A percentile compares a stretch with the other conserved stretches of the same genome.
Conservation (phyloP, 2,329 filamentous ascomycete species). For the Fusarium incarnatum region DNA sequence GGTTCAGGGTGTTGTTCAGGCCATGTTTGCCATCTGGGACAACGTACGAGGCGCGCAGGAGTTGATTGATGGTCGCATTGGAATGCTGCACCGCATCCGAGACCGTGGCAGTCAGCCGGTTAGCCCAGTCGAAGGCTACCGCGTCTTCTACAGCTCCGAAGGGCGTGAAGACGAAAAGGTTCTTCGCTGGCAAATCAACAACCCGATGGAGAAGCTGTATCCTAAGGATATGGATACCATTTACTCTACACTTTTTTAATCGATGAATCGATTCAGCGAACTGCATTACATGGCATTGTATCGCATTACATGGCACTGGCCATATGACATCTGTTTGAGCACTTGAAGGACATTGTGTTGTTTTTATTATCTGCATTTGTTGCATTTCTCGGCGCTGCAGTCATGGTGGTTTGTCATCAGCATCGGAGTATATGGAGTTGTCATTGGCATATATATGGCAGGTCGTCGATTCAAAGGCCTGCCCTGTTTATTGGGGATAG, state of each 20-base stretch:
- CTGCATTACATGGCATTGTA: not conserved
- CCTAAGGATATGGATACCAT: constrained; percentile 55
- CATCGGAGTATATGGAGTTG: constrained; percentile 27
- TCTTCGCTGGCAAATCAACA: constrained; percentile 52
- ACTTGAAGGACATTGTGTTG: not conserved
- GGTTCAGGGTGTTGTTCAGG: constrained; percentile 65
- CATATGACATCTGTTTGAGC: constrained; percentile 10
- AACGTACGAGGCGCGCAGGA: constrained; percentile 64
- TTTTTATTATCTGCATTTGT: constrained; percentile 19
- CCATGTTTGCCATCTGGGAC: constrained; percentile 70
- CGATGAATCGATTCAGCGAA: not conserved
- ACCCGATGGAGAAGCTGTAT: constrained; percentile 52
- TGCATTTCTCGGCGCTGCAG: constrained; percentile 39
- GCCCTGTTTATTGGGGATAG: constrained; percentile 16
- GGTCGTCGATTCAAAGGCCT: constrained; percentile 16
- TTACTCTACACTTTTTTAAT: constrained; percentile 48
- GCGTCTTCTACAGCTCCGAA: constrained; percentile 46
- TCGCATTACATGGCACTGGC: not conserved
- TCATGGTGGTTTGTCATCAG: constrained; percentile 28
- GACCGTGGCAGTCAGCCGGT: constrained; percentile 48
- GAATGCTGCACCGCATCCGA: constrained; percentile 50
- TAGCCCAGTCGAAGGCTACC: constrained; percentile 48
- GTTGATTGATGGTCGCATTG: constrained; percentile 57
- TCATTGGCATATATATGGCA: constrained; percentile 31
- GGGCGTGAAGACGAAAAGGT: constrained; percentile 46